phyloP scores from a whole-genome alignment of 2,329 filamentous ascomycete genomes.

The Fusarium sp. region DNA sequence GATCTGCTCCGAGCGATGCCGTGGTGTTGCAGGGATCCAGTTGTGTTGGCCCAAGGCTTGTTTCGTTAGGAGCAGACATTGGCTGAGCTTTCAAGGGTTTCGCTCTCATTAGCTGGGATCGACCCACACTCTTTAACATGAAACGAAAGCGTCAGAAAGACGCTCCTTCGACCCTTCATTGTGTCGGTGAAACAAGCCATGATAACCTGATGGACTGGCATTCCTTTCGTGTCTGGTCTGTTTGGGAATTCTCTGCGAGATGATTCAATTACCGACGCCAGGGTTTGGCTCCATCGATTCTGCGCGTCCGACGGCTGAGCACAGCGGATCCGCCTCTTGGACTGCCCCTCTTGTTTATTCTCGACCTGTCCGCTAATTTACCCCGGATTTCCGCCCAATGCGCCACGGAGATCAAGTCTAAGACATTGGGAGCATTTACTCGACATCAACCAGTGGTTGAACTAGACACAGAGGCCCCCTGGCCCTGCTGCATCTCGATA shows the following conservation, averaged over 20 bases:
- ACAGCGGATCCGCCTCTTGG: neutral
- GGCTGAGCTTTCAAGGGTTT: neutral
- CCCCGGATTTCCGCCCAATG: neutral
- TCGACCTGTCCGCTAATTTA: neutral
- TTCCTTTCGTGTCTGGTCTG: neutral
- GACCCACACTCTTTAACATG: neutral
- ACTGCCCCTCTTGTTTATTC: neutral
- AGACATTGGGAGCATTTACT: neutral
- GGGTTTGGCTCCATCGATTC: neutral
- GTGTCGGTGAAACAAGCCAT: neutral
- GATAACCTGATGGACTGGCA: neutral
- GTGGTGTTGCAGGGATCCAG: neutral
- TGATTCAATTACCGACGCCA: neutral
- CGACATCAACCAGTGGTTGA: neutral
- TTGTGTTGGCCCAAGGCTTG: neutral
- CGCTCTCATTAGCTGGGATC: neutral
- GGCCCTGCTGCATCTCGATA: neutral
- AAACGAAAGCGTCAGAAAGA: neutral
- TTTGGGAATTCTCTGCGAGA: neutral
- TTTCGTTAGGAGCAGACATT: neutral
- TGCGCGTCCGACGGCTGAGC: neutral
- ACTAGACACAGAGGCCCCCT: neutral
- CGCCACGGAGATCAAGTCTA: neutral
- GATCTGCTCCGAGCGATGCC: neutral
- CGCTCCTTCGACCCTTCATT: neutral